phyloP scores from a whole-genome alignment of 371 early-diverging fungal genomes.

The Capillidium rhysosporum region DNA sequence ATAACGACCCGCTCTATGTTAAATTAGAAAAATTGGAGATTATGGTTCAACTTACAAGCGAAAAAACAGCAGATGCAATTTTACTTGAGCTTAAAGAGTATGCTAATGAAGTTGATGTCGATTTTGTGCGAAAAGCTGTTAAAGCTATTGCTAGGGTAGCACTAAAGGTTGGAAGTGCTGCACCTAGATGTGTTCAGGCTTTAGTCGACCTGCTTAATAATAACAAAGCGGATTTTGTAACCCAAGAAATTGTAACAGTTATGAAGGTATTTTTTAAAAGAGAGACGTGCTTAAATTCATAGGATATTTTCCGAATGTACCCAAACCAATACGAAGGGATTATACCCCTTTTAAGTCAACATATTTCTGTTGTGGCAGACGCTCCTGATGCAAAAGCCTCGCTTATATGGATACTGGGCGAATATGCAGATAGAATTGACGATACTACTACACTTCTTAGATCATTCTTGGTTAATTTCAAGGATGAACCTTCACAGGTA shows the following conservation, averaged over 20 bases:
- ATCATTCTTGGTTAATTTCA: constrained; percentile 58
- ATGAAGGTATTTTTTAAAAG: constrained; percentile 30
- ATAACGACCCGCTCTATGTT: constrained; percentile 92
- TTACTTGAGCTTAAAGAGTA: constrained; percentile 84
- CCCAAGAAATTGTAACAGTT: constrained; percentile 84
- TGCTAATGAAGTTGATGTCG: constrained; percentile 84
- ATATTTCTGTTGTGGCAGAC: constrained; percentile 61
- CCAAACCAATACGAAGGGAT: constrained; percentile 82
- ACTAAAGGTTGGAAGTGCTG: constrained; percentile 61
- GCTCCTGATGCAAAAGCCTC: constrained; percentile 91
- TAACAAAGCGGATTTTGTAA: constrained; percentile 81
- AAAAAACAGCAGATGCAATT: constrained; percentile 59
- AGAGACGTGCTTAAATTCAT: background rate
- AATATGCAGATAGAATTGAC: constrained; percentile 83
- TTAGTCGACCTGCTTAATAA: constrained; percentile 59
- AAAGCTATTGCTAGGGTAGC: constrained; percentile 84
- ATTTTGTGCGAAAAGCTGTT: constrained; percentile 85
- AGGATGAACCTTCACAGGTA: constrained; percentile 35
- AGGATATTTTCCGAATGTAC: constrained; percentile 90
- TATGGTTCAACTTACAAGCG: constrained; percentile 60
- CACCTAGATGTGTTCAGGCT: constrained; percentile 68
- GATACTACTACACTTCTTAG: constrained; percentile 69
- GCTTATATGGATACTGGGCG: constrained; percentile 92
- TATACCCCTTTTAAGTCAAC: constrained; percentile 69
- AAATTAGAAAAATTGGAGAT: constrained; percentile 85